Base-by-base conservation (phyloP, 2,329 filamentous ascomycete genomes). In the Colletotrichum tofieldiae region DNA sequence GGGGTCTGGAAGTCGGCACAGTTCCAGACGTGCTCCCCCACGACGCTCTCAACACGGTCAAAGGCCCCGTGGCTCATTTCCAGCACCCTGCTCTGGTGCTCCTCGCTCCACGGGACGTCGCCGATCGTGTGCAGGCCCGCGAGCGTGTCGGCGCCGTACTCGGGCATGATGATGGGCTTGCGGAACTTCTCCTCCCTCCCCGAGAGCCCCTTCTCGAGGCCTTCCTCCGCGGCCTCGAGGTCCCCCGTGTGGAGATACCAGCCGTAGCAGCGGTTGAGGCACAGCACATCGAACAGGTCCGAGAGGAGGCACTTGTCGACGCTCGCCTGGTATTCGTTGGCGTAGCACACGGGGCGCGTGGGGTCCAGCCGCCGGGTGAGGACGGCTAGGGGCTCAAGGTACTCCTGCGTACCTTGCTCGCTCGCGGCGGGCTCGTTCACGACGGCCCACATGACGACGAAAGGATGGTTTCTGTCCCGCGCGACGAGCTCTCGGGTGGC, bases 91-190 rank as follows among this genome's bases (percentile, higher is more conserved):
- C 71, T 60, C 69, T 79, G 78, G 67, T 75, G 78, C 67, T 78
- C 78, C 63, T 80, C 78, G 52, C 75, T 76, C 77, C 77, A 79
- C 3, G 75, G 75, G 5, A 78, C 51, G 11, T 72, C 75, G 11
- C 69, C 45, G 8, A 77, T 62, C 3, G 77, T 73, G 66, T 80
- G 77, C 23, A 79, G 52, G 1, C 79, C 79, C 0, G 78, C 67
- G 5, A 77, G 37, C 0, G 78, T 79, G 63, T 80, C 78, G 1
- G 77, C 77, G 0, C 78, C 78, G 29, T 79, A 79, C 65, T 79
- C 78, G 3, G 73, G 65, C 69, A 78, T 76, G 39, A 79, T 69
- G 23, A 79, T 79, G 1, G 78, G 78, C 65, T 77, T 47, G n/a
- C 11, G 20, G 45, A 47, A 47, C 45, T 47, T 47, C 6, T n/a